A percentile compares a stretch with the other conserved stretches of the same genome.
Evolutionary conservation across 441 rosid genomes (phyloP).

Genomic region (Eutrema salsugineum): DNA sequence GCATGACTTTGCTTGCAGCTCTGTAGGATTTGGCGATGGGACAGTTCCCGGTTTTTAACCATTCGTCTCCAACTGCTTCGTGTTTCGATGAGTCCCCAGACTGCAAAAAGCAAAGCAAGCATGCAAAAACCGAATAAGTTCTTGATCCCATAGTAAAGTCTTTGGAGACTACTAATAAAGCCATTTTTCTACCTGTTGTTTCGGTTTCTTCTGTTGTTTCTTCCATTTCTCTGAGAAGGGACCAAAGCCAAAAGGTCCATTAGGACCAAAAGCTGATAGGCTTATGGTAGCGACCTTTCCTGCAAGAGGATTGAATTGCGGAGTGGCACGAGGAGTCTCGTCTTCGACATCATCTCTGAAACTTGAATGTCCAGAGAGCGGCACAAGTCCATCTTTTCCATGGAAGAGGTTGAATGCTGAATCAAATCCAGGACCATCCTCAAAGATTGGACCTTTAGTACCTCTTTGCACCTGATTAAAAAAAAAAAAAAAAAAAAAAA

Average conservation of each 20-base stretch:
- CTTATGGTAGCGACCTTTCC: slow-evolving; percentile 75
- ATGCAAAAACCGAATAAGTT: neutral
- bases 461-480: slow-evolving; percentile 41
- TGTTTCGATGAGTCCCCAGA: slow-evolving; percentile 51
- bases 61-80: slow-evolving; percentile 68
- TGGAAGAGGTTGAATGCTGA: slow-evolving; percentile 74
- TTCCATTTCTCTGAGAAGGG: slow-evolving; percentile 54
- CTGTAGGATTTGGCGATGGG: slow-evolving; percentile 83
- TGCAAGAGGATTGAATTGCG: slow-evolving; percentile 63
- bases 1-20: slow-evolving; percentile 67
- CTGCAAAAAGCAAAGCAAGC: slow-evolving; percentile 25
- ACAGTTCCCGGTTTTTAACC: slow-evolving; percentile 76
- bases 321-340: slow-evolving; percentile 38
- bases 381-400: slow-evolving; percentile 78
- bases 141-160: neutral
- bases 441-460: slow-evolving; percentile 75
- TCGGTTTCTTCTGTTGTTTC: slow-evolving; percentile 46
- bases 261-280: slow-evolving; percentile 64
- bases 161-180: neutral
- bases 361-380: slow-evolving; percentile 48
- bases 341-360: slow-evolving; percentile 24
- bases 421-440: slow-evolving; percentile 72
- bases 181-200: slow-evolving; percentile 30
- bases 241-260: slow-evolving; percentile 65
- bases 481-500: neutral